Evolutionary conservation across 1,139 yeast genomes (phyloP).

Genomic region (Diutina catenulata): DNA sequence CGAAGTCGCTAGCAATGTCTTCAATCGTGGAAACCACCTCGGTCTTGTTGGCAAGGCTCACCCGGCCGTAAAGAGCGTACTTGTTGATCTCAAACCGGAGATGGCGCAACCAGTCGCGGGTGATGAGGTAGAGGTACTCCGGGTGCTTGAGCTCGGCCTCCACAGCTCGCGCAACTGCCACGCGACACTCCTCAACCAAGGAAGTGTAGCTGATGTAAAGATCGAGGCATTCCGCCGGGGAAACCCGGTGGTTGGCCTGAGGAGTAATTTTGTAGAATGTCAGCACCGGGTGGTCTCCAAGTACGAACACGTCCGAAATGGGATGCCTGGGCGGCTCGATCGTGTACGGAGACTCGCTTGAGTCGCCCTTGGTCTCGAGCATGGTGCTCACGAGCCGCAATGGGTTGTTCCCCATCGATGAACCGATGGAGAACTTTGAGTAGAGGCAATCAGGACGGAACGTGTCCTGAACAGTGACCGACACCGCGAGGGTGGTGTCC

Average conservation of each 20-base stretch:
- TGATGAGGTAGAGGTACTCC: slow-evolving; percentile 20
- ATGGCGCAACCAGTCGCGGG: slow-evolving; percentile 13
- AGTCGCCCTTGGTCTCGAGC: slow-evolving; percentile 2
- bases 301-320: slow-evolving; percentile 24
- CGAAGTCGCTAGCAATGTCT: too few relatives aligned
- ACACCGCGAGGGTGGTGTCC: slow-evolving; percentile 42
- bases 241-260: slow-evolving; percentile 11
- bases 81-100: slow-evolving; percentile 26
- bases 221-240: slow-evolving; percentile 24
- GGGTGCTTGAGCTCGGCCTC: slow-evolving; percentile 8
- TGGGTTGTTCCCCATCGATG: slow-evolving; percentile 41
- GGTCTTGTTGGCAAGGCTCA: slow-evolving; percentile 14
- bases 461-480: slow-evolving; percentile 71
- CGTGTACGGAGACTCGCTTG: neutral
- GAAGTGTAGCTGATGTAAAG: slow-evolving; percentile 34
- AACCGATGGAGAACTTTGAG: slow-evolving; percentile 58
- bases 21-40: slow-evolving; percentile 12
- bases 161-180: slow-evolving; percentile 9
- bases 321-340: neutral
- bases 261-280: slow-evolving; percentile 42
- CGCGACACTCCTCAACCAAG: slow-evolving; percentile 30
- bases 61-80: slow-evolving; percentile 21
- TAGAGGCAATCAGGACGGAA: slow-evolving; percentile 44
- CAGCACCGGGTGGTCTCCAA: slow-evolving; percentile 59
- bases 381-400: slow-evolving; percentile 28